These are phyloP conservation scores for Mortierella sp. DNA, from an alignment of 371 early-diverging fungal genomes.

Conservation along the genomic window DNA sequence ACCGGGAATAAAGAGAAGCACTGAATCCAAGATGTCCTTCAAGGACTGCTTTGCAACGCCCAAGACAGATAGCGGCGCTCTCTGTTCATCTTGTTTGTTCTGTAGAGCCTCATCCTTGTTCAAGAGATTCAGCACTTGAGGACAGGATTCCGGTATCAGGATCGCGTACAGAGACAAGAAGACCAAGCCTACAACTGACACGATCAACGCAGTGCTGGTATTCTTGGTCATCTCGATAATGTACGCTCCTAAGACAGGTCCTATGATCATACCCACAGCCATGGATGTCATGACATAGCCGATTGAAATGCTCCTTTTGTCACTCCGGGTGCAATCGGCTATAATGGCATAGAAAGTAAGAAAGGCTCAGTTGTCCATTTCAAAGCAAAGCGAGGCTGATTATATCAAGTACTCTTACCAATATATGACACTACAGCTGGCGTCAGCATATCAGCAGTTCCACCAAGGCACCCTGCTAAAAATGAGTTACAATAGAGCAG, in stretches of 20 bases:
- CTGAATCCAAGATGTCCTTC: constrained; percentile 6
- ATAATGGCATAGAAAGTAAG: constrained; percentile 1
- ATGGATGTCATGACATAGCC: constrained; percentile 21
- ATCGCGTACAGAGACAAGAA: constrained; percentile 8
- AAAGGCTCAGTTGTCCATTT: background rate
- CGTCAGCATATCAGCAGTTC: constrained; percentile 9
- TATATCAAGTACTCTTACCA: constrained; percentile 15
- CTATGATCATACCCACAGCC: constrained; percentile 17
- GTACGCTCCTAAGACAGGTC: constrained; percentile 5
- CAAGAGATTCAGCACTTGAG: background rate
- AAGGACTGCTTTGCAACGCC: constrained; percentile 2
- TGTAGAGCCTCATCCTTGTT: background rate
- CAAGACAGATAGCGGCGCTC: background rate
- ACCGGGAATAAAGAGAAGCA: constrained; percentile 27
- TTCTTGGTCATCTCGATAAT: constrained; percentile 4
- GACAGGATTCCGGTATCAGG: constrained; percentile 23
- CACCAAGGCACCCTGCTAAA: constrained; percentile 18
- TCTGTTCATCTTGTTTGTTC: too few species aligned
- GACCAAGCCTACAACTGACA: background rate
- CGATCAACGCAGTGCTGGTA: background rate
- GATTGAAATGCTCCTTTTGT: constrained; percentile 12
- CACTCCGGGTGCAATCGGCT: constrained; percentile 20
- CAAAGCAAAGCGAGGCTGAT: too few species aligned
- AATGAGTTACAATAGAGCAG: constrained; percentile 13
- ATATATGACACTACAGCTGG: constrained; percentile 19